phyloP scores from a whole-genome alignment of 805 yeast species.

The Groenewaldozyma tartarivorans region DNA sequence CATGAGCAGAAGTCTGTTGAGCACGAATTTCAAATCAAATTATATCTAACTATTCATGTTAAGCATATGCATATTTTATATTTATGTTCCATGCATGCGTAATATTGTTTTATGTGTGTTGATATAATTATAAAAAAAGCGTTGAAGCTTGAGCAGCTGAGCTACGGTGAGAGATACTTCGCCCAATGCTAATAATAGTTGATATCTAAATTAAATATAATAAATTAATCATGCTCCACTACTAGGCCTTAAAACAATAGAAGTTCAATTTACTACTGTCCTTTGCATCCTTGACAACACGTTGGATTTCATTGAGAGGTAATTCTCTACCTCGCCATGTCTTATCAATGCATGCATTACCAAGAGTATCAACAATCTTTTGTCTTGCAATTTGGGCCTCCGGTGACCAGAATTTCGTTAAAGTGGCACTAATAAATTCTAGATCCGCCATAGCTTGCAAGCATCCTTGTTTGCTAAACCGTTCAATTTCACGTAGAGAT shows the following conservation, averaged over 20 bases:
- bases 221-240: too few relatives aligned
- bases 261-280: slow-evolving; percentile 3
- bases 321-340: slow-evolving; percentile 14
- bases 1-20: too few relatives aligned
- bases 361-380: slow-evolving; percentile 23
- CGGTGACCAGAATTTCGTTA: slow-evolving; percentile 20
- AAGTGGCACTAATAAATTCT: slow-evolving; percentile 38
- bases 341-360: slow-evolving; percentile 19
- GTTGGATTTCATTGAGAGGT: slow-evolving; percentile 19
- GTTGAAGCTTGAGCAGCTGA: too few relatives aligned
- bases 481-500: slow-evolving; percentile 35
- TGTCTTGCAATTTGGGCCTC: slow-evolving; percentile 20
- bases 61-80: too few relatives aligned
- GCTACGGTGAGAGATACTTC: too few relatives aligned
- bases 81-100: too few relatives aligned
- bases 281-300: slow-evolving; percentile 12
- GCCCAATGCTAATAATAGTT: too few relatives aligned
- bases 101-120: too few relatives aligned
- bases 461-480: slow-evolving; percentile 38
- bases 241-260: not conserved
- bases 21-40: too few relatives aligned
- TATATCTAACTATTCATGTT: too few relatives aligned
- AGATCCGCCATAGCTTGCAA: slow-evolving; percentile 46
- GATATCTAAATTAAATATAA: too few relatives aligned
- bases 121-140: too few relatives aligned